Evolutionary conservation across 345 rosid species (phyloP), one percentile per base, ranked within the genome.

Genomic region (Lumnitzera racemosa): DNA sequence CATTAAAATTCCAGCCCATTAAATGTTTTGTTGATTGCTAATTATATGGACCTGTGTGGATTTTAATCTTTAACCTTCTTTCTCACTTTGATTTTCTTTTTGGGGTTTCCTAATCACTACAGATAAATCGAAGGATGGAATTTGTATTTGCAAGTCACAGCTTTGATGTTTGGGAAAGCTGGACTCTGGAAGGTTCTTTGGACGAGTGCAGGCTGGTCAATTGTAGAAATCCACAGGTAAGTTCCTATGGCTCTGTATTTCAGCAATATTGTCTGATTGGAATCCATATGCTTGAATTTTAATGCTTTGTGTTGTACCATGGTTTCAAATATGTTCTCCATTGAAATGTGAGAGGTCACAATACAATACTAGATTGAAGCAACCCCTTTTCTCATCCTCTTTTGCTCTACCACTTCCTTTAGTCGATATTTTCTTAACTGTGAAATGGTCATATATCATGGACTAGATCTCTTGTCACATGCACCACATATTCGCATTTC

Each of bases 121-220:
- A 95, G 99, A 90, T 95, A 55, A 95, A 90, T 72, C 82, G 98
- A 75, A 87, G 84, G 67, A 86, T 76, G 90, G 98, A 95, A 76
- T 95, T 88, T 67, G 98, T 95, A 57, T 95, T 95, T 73, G 96
- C 96, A 13, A 90, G 99, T 76, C 94, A 95, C 63, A 88, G 96
- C 78, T 95, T 90, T 75, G 99, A 95, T 74, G 94, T 90, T 49
- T 95, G 99, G 98, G 99, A 95, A 81, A 86, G 91, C 83, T 95
- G 99, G 99, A 83, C 64, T 56, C 25, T 90, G 70, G 96, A 90
- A 78, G 99, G 98, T 74, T 71, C 94, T 61, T 63, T 90, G 60
- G 98, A 86, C 56, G 89, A 88, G 52, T 95, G 98, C 62, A 79
- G 87, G 77, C 87, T 95, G 61, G 87, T 88, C 15, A 95, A 90